These are phyloP conservation scores for Cenchrus americanus DNA, from an alignment of 176 grass and related monocot species.

Conservation along the genomic window DNA sequence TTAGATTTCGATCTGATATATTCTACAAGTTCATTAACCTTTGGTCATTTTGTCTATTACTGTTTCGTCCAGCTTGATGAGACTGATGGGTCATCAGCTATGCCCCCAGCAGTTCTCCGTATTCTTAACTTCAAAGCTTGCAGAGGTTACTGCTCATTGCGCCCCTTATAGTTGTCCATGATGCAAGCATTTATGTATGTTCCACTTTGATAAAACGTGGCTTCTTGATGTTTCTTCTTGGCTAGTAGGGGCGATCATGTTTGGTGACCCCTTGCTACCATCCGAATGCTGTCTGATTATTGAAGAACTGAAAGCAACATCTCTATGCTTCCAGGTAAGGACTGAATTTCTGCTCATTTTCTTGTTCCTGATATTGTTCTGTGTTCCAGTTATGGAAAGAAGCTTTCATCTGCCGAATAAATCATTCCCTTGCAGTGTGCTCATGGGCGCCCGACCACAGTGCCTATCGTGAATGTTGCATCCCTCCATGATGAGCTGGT, in stretches of 20 bases:
- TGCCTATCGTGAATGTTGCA: conserved; percentile 67
- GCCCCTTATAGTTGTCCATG: background rate
- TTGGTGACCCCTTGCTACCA: conserved; percentile 85
- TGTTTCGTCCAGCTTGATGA: conserved; percentile 71
- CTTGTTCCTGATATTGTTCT: background rate
- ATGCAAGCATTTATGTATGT: background rate
- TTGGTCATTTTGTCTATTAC: conserved; percentile 28
- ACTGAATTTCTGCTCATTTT: background rate
- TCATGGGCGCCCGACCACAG: conserved; percentile 88
- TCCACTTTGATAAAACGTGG: background rate
- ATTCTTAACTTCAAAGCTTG: conserved; percentile 95
- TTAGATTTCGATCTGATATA: conserved; percentile 12
- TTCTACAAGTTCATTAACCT: conserved; percentile 17
- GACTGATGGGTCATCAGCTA: conserved; percentile 75
- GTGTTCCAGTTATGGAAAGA: background rate
- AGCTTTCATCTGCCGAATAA: background rate
- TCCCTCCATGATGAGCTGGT: conserved; percentile 60
- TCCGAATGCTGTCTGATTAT: conserved; percentile 92
- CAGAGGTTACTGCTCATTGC: conserved; percentile 57
- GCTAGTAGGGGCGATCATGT: conserved; percentile 89
- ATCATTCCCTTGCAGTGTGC: conserved; percentile 65
- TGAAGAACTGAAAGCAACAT: conserved; percentile 88
- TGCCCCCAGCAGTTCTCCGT: conserved; percentile 79
- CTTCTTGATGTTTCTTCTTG: background rate
- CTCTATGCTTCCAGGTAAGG: conserved; percentile 90